Conservation (phyloP, 2,329 filamentous ascomycete genomes). For the Neonectria faginata region DNA sequence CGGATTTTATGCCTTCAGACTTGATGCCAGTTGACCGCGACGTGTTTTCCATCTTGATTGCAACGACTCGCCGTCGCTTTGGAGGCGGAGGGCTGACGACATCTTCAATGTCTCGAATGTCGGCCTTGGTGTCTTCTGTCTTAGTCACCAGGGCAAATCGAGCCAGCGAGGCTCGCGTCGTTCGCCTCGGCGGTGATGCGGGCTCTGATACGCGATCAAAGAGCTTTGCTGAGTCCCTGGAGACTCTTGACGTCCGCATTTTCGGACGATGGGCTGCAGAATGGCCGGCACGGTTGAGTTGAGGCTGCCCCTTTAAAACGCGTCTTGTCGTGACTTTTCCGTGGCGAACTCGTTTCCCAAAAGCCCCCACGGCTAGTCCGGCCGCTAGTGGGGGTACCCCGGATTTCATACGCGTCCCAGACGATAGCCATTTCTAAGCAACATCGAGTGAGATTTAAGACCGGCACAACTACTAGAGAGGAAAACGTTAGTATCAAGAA, state of each 20-base stretch:
- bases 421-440: slow-evolving; percentile 23
- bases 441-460: not conserved
- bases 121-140: slow-evolving; percentile 38
- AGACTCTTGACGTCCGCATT: slow-evolving; percentile 70
- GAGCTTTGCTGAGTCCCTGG: slow-evolving; percentile 69
- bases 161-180: slow-evolving; percentile 62
- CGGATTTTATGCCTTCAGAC: slow-evolving; percentile 58
- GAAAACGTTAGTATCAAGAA: not conserved
- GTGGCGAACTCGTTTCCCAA: slow-evolving; percentile 15
- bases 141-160: slow-evolving; percentile 57
- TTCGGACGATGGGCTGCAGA: slow-evolving; percentile 13
- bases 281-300: slow-evolving; percentile 8
- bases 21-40: slow-evolving; percentile 50
- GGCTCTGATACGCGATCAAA: slow-evolving; percentile 53
- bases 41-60: slow-evolving; percentile 26
- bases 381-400: slow-evolving; percentile 21
- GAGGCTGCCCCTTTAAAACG: slow-evolving; percentile 9
- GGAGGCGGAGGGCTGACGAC: slow-evolving; percentile 49
- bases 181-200: slow-evolving; percentile 55
- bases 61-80: slow-evolving; percentile 47
- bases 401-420: slow-evolving; percentile 13
- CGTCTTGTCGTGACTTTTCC: slow-evolving; percentile 12
- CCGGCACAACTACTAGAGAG: not conserved
- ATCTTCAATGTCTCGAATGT: slow-evolving; percentile 69
- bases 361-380: slow-evolving; percentile 4